Evolutionary conservation across 176 grass and related monocot genomes (phyloP).

Genomic region (Cymbopogon citratus): DNA sequence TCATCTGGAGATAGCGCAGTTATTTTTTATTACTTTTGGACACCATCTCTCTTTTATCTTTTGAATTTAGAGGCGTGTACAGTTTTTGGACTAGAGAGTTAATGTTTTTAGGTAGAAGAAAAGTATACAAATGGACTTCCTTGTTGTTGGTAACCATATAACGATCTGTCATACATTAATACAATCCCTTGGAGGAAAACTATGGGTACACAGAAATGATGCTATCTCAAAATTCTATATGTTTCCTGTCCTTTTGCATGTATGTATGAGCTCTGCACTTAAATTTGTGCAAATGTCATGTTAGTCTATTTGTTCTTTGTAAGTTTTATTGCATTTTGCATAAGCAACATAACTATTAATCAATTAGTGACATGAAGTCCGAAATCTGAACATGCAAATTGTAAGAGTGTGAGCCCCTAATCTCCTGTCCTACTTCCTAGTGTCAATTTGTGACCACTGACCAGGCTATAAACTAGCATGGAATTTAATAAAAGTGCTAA

Average conservation of each 20-base stretch:
- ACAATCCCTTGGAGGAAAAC: background rate
- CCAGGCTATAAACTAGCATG: background rate
- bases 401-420: background rate
- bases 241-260: background rate
- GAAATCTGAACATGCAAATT: background rate
- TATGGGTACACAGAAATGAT: background rate
- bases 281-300: background rate
- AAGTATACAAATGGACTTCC: background rate
- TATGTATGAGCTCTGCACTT: background rate
- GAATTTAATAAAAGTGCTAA: background rate
- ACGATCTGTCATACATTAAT: background rate
- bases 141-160: background rate
- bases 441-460: background rate
- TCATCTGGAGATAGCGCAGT: background rate
- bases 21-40: background rate
- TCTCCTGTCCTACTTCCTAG: background rate
- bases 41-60: background rate
- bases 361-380: background rate
- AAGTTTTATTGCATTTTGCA: background rate
- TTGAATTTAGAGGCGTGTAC: background rate
- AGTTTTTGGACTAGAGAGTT: background rate
- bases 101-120: slow-evolving; percentile 9
- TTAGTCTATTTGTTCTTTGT: background rate
- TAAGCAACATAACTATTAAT: background rate
- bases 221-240: background rate